phyloP scores from a whole-genome alignment of 2,329 filamentous ascomycete genomes.

The Hypoxylon sp. region DNA sequence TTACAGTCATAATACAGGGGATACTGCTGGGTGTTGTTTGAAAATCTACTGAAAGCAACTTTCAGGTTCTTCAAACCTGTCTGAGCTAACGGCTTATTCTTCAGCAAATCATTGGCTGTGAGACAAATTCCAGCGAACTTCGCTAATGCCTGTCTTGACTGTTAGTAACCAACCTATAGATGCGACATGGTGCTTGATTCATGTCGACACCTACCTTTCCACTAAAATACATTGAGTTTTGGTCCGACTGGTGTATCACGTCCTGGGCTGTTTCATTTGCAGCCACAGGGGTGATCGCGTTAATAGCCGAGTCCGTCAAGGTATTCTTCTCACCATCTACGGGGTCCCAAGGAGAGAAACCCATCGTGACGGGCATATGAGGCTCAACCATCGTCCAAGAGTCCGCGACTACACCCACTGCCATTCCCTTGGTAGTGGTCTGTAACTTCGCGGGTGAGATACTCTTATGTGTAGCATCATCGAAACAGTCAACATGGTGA shows the following conservation, averaged over 20 bases:
- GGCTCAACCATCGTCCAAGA: slow-evolving; percentile 84
- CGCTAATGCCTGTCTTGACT: slow-evolving; percentile 69
- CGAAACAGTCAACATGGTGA: slow-evolving; percentile 86
- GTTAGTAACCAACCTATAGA: slow-evolving; percentile 33
- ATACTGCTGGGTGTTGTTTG: slow-evolving; percentile 76
- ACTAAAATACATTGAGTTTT: slow-evolving; percentile 92
- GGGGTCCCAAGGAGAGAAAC: slow-evolving; percentile 83
- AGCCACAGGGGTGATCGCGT: slow-evolving; percentile 73
- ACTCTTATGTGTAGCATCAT: slow-evolving; percentile 66
- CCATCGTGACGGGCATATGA: slow-evolving; percentile 79
- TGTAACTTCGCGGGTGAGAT: slow-evolving; percentile 73
- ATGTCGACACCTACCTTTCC: slow-evolving; percentile 73
- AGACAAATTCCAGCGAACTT: slow-evolving; percentile 82
- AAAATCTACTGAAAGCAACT: slow-evolving; percentile 75
- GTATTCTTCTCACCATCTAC: slow-evolving; percentile 61
- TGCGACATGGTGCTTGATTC: neutral
- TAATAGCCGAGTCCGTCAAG: slow-evolving; percentile 69
- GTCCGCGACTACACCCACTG: slow-evolving; percentile 78
- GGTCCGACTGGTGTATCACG: slow-evolving; percentile 78
- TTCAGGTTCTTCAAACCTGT: slow-evolving; percentile 74
- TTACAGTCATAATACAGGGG: slow-evolving; percentile 75
- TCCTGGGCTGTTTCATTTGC: slow-evolving; percentile 82
- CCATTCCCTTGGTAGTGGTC: slow-evolving; percentile 88
- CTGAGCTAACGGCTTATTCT: slow-evolving; percentile 69
- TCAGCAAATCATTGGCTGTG: slow-evolving; percentile 73